Evolutionary conservation across 345 rosid genomes (phyloP), one percentile per base, ranked within the genome.

Genomic region (Carallia pectinifolia): DNA sequence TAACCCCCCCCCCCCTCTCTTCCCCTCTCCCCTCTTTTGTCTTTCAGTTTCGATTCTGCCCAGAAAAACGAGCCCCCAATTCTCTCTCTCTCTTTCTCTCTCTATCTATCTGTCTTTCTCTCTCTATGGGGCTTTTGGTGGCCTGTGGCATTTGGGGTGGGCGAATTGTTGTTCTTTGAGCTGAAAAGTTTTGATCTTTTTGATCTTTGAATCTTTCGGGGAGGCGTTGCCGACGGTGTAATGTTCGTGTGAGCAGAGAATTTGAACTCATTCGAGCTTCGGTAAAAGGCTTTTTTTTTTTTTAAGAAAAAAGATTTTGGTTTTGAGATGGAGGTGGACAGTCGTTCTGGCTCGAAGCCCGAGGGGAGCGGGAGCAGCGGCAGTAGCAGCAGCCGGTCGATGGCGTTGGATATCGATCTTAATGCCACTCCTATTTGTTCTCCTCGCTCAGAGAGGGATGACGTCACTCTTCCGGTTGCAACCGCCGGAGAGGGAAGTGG

Each of bases 351-450:
- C 2, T 31, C 6, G 16, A 47, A 71, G 48, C 17, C 33, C 48
- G 60, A 34, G 29, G 69, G 36, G 40, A 3, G 70, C 33, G 17
- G 50, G 5, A 12, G 50, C 50, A 53, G 34, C 48, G 69, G 36
- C 39, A 0, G 70, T 19, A 17, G 50, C 17, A 44, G 50, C 50
- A 53, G 34, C 48, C 68, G 74, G 31, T 17, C 72, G 38, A 59
- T 66, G 62, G 67, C 75, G 53, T 80, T 80, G 16, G 76, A 66
- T 10, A 73, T 80, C 74, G 83, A 80, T 73, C 83, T 80, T 30
- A 76, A 80, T 67, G 81, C 73, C 67, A 33, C 74, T 4, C 83
- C 83, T 56, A 53, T 72, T 6, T 62, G 60, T 39, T 80, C 83
- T 55, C 83, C 83, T 18, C 65, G 62, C 8, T 17, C 30, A 12